Evolutionary conservation across 768 basidiomycete species (phyloP).

Genomic region (Psilocybe tampanensis): DNA sequence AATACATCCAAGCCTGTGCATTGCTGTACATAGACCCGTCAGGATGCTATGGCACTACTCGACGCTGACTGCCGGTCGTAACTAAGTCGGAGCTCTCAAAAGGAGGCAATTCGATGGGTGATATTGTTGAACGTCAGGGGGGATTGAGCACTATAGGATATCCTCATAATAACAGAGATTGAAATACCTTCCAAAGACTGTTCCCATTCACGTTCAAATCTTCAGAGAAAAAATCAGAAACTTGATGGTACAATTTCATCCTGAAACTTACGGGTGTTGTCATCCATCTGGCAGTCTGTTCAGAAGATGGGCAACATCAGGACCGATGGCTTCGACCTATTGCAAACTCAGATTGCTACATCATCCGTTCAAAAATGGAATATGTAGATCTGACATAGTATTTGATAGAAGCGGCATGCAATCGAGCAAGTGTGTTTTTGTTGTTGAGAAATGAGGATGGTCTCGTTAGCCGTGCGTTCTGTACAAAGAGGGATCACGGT

Average conservation of each 20-base stretch:
- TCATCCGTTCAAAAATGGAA: background rate
- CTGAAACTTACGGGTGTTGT: constrained; percentile 42
- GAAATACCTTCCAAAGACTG: constrained; percentile 40
- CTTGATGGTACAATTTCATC: too few relatives aligned
- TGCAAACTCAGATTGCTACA: background rate
- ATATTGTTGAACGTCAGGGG: constrained; percentile 39
- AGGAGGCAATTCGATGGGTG: constrained; percentile 39
- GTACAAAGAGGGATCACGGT: too few relatives aligned
- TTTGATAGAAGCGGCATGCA: constrained; percentile 39
- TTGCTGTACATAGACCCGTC: too few relatives aligned
- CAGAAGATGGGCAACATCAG: constrained; percentile 38
- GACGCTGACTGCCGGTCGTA: background rate
- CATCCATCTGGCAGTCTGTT: constrained; percentile 40
- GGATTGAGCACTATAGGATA: constrained; percentile 40
- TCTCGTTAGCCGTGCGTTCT: constrained; percentile 39
- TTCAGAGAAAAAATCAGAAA: constrained; percentile 10
- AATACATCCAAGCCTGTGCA: too few relatives aligned
- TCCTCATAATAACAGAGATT: constrained; percentile 9
- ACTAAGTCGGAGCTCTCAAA: constrained; percentile 19
- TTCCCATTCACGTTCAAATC: constrained; percentile 42
- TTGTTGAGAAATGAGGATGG: constrained; percentile 36
- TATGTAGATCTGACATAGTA: constrained; percentile 28
- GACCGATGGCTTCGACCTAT: constrained; percentile 39
- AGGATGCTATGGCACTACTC: too few relatives aligned
- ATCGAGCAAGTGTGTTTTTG: constrained; percentile 40